These are phyloP conservation scores for Podila epigama DNA, from an alignment of 192 early-diverging fungal species.

Conservation along the genomic window DNA sequence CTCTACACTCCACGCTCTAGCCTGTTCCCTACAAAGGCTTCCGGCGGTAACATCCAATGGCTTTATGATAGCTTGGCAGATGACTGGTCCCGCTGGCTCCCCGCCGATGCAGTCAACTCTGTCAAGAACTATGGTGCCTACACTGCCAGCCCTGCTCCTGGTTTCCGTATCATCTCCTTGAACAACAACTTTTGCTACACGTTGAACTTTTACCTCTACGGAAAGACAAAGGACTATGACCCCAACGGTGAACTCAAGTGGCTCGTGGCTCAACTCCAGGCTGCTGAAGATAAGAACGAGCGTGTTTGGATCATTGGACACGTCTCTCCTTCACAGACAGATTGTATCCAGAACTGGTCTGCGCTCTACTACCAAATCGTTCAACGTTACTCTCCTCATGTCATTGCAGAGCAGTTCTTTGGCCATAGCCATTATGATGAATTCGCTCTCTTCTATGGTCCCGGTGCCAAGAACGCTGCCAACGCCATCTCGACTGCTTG, in stretches of 20 bases:
- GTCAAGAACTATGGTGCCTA: slow-evolving; percentile 59
- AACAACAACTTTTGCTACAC: slow-evolving; percentile 71
- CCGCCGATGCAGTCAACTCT: slow-evolving; percentile 41
- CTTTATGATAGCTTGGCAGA: slow-evolving; percentile 56
- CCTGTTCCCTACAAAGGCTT: slow-evolving; percentile 39
- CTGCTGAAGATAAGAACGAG: slow-evolving; percentile 59
- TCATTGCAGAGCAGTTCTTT: slow-evolving; percentile 65
- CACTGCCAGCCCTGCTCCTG: slow-evolving; percentile 51
- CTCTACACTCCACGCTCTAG: neutral
- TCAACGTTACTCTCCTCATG: slow-evolving; percentile 60
- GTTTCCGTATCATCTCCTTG: slow-evolving; percentile 57
- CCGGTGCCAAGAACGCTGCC: slow-evolving; percentile 29
- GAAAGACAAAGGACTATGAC: slow-evolving; percentile 49
- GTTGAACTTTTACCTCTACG: slow-evolving; percentile 62
- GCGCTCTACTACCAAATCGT: slow-evolving; percentile 63
- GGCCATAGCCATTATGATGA: slow-evolving; percentile 64
- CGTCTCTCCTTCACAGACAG: slow-evolving; percentile 55
- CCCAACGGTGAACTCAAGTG: slow-evolving; percentile 60
- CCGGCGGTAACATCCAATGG: slow-evolving; percentile 51
- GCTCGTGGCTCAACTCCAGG: slow-evolving; percentile 57
- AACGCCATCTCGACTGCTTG: slow-evolving; percentile 58
- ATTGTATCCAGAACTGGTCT: slow-evolving; percentile 59
- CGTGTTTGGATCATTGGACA: slow-evolving; percentile 68
- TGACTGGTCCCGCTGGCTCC: slow-evolving; percentile 61
- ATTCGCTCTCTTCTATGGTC: slow-evolving; percentile 58